phyloP scores from a whole-genome alignment of 495 filamentous ascomycete genomes.

The Daldinia childiae region DNA sequence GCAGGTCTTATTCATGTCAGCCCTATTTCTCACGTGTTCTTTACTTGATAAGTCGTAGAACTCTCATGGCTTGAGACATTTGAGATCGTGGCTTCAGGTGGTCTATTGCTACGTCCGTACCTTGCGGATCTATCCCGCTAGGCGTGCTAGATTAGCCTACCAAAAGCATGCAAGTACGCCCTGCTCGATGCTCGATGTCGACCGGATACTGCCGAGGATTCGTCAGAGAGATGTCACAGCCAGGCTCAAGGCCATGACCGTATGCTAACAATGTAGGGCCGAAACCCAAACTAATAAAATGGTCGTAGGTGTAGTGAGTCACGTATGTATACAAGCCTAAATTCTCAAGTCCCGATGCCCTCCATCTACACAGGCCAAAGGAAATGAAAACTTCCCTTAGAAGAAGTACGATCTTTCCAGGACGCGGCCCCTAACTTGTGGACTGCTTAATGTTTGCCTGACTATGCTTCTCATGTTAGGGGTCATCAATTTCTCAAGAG shows the following conservation, averaged over 20 bases:
- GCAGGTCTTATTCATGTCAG: slow-evolving; percentile 3
- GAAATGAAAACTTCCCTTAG: not conserved
- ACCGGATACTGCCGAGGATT: slow-evolving; percentile 43
- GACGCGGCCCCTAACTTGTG: not conserved
- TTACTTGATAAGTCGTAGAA: slow-evolving; percentile 13
- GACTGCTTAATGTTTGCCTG: not conserved
- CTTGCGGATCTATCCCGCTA: slow-evolving; percentile 43
- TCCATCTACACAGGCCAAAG: not conserved
- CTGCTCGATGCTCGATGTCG: slow-evolving; percentile 25
- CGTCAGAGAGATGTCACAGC: slow-evolving; percentile 17
- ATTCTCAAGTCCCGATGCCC: not conserved
- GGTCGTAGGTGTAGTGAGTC: slow-evolving; percentile 12
- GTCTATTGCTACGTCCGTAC: slow-evolving; percentile 47
- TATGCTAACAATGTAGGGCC: slow-evolving; percentile 23
- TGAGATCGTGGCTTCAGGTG: slow-evolving; percentile 44
- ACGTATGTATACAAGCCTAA: slow-evolving; percentile 11
- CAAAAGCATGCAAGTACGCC: slow-evolving; percentile 28
- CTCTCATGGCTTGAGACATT: slow-evolving; percentile 40
- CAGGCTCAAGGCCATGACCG: slow-evolving; percentile 13
- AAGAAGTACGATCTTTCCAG: not conserved
- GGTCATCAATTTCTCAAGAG: not conserved
- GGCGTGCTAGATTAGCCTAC: slow-evolving; percentile 30
- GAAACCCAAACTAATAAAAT: slow-evolving; percentile 7
- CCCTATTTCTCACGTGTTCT: slow-evolving; percentile 30
- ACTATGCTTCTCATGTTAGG: not conserved